These are phyloP conservation scores for Cornus suecica DNA, from an alignment of 148 eudicot species.

Conservation along the genomic window DNA sequence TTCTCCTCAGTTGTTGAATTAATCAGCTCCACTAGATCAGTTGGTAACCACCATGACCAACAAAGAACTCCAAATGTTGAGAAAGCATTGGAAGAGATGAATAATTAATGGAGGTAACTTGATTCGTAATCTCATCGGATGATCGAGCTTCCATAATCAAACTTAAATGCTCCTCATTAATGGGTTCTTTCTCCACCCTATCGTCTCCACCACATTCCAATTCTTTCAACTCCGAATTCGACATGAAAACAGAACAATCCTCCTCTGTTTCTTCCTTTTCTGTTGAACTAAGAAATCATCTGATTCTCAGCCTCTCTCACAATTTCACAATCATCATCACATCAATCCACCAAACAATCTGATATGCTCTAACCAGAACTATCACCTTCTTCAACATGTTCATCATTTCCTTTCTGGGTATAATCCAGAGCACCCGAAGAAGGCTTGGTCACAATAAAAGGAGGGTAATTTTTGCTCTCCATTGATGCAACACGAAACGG, in stretches of 20 bases:
- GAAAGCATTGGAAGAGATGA: constrained; percentile 32
- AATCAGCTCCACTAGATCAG: constrained; percentile 62
- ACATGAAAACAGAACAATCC: constrained; percentile 20
- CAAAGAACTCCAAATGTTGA: constrained; percentile 81
- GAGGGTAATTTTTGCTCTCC: constrained; percentile 20
- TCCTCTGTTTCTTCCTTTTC: constrained; percentile 19
- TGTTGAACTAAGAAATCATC: constrained; percentile 13
- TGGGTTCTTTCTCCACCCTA: constrained; percentile 28
- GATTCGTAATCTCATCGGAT: background rate
- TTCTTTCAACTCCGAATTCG: constrained; percentile 13
- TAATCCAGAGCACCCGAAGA: constrained; percentile 37
- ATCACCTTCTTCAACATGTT: constrained; percentile 20
- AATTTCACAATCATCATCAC: constrained; percentile 15
- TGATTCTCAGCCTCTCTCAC: constrained; percentile 12
- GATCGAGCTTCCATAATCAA: constrained; percentile 23
- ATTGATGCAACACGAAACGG: constrained; percentile 47
- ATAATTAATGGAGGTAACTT: background rate
- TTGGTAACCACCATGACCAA: constrained; percentile 63
- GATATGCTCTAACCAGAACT: constrained; percentile 15
- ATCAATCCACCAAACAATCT: constrained; percentile 18
- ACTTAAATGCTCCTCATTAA: constrained; percentile 14
- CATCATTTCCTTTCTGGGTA: constrained; percentile 30
- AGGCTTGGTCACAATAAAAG: constrained; percentile 31
- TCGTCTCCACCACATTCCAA: constrained; percentile 18
- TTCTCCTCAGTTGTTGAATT: constrained; percentile 22